Percentiles rank a stretch among this genome's conserved stretches.
Evolutionary conservation across 164 flowering plant genomes (phyloP).

Genomic region (Akebia trifoliata): DNA sequence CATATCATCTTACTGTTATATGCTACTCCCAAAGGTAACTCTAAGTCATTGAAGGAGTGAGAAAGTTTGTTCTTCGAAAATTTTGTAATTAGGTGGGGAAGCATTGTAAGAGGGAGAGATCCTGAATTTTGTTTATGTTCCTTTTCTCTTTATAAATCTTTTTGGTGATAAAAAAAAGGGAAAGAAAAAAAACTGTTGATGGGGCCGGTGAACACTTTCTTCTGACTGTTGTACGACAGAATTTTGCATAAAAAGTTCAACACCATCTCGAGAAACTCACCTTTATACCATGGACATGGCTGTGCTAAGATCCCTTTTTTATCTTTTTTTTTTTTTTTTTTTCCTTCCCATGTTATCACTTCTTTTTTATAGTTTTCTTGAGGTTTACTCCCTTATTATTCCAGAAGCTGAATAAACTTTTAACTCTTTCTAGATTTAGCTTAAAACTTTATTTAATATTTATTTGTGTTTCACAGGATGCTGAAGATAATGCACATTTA

Average conservation of each 20-base stretch:
- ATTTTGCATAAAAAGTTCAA: neutral
- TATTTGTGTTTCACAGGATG: slow-evolving; percentile 36
- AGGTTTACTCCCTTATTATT: neutral
- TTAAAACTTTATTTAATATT: neutral
- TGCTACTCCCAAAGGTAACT: no score
- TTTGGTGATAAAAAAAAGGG: no score
- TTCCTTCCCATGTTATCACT: neutral
- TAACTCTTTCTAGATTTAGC: neutral
- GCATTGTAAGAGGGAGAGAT: no score
- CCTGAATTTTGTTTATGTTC: no score
- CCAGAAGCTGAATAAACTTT: neutral
- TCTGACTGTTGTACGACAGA: neutral
- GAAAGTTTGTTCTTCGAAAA: no score
- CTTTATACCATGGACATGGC: neutral
- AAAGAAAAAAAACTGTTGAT: no score
- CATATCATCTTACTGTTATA: no score
- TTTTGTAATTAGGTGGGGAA: no score
- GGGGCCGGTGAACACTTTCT: neutral
- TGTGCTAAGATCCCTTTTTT: neutral
- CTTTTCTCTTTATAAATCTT: no score
- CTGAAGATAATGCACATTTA: slow-evolving; percentile 38
- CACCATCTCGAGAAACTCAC: neutral
- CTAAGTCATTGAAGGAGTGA: no score
- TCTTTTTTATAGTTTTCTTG: neutral
- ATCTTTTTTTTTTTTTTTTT: neutral